Percentiles rank a stretch among this genome's conserved stretches.
phyloP scores from a whole-genome alignment of 2,329 filamentous ascomycete genomes.

The Neonectria magnoliae region DNA sequence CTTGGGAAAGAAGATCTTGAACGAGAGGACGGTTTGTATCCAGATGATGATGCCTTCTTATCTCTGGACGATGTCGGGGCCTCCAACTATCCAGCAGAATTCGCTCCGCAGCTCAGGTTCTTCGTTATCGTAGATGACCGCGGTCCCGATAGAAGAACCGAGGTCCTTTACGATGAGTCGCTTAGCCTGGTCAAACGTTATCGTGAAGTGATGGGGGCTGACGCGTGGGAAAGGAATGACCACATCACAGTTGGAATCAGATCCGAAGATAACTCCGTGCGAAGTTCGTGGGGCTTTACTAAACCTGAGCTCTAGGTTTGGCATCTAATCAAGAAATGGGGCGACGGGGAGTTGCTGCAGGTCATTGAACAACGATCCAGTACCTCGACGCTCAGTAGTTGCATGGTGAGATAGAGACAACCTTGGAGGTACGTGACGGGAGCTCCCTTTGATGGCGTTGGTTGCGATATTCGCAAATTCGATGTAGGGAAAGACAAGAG shows the following conservation, averaged over 20 bases:
- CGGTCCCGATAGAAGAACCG: constrained; percentile 32
- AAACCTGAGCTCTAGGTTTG: constrained; percentile 26
- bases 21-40: not conserved
- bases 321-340: too few species aligned
- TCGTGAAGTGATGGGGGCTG: constrained; percentile 27
- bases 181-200: constrained; percentile 34
- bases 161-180: constrained; percentile 35
- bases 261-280: constrained; percentile 30
- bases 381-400: too few species aligned
- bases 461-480: too few species aligned
- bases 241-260: constrained; percentile 25
- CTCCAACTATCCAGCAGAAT: constrained; percentile 40
- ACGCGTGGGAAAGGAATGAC: constrained; percentile 12
- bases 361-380: too few species aligned
- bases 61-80: constrained; percentile 10
- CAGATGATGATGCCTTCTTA: constrained; percentile 22
- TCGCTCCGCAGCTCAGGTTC: constrained; percentile 29
- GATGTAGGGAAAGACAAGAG: not conserved
- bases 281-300: constrained; percentile 26
- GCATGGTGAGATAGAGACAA: too few species aligned
- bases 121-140: constrained; percentile 36
- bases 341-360: too few species aligned
- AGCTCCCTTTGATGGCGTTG: too few species aligned
- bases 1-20: too few species aligned
- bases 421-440: too few species aligned